Evolutionary conservation across 192 early-diverging fungal genomes (phyloP).

Genomic region (Mortierella alpina): DNA sequence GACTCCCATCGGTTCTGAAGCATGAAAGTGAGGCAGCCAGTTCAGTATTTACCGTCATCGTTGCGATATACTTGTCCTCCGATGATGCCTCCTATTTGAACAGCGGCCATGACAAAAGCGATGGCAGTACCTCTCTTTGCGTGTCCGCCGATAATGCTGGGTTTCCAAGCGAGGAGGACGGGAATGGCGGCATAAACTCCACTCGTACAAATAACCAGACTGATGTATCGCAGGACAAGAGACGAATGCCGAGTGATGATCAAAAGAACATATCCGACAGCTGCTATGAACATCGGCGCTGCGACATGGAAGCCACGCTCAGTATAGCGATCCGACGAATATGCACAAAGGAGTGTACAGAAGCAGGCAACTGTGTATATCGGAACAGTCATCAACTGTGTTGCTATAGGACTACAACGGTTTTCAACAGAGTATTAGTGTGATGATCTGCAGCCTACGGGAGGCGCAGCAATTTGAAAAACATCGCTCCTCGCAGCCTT

Average conservation of each 20-base stretch:
- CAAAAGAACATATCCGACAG: constrained; percentile 58
- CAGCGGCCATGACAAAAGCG: constrained; percentile 70
- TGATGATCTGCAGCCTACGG: too few relatives aligned
- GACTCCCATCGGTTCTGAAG: too few relatives aligned
- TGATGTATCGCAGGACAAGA: constrained; percentile 42
- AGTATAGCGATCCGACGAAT: constrained; percentile 16
- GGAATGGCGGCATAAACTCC: constrained; percentile 64
- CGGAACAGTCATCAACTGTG: constrained; percentile 59
- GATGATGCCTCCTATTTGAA: constrained; percentile 75
- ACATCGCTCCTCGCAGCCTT: background rate
- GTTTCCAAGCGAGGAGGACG: constrained; percentile 67
- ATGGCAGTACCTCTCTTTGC: constrained; percentile 74
- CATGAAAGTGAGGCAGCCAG: too few relatives aligned
- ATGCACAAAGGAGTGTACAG: constrained; percentile 15
- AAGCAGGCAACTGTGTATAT: constrained; percentile 56
- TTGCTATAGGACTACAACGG: constrained; percentile 12
- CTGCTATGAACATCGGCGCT: constrained; percentile 35
- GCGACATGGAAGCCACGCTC: constrained; percentile 59
- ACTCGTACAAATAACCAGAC: constrained; percentile 40
- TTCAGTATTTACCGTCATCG: constrained; percentile 51
- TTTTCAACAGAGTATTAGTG: too few relatives aligned
- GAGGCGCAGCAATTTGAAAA: background rate
- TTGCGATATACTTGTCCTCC: constrained; percentile 78
- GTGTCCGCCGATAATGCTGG: constrained; percentile 73
- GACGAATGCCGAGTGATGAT: constrained; percentile 40